Conservation (phyloP, 1,284 basidiomycete genomes). For the Coniferiporia weirii region DNA sequence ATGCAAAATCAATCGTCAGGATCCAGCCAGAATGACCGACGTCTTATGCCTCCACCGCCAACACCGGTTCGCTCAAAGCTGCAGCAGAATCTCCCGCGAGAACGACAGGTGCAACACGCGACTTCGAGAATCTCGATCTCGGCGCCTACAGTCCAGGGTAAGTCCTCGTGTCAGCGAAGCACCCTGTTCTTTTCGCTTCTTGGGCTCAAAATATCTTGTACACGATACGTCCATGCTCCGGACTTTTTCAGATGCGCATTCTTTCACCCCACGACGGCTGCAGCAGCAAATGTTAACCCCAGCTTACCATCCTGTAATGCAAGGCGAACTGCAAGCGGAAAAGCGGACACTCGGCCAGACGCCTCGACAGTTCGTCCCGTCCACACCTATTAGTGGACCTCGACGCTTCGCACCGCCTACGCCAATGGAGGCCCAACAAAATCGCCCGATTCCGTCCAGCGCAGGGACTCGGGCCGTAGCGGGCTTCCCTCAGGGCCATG, state of each 20-base stretch:
- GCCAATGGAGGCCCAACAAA: background rate
- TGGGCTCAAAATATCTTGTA: too few relatives aligned
- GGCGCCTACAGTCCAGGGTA: background rate
- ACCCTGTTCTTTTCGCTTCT: too few relatives aligned
- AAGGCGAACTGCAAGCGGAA: background rate
- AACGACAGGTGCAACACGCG: background rate
- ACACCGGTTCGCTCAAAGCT: slow-evolving; percentile 4
- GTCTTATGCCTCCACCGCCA: slow-evolving; percentile 15
- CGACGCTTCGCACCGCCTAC: background rate
- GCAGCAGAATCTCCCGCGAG: background rate
- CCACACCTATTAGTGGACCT: background rate
- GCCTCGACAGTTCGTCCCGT: slow-evolving; percentile 9
- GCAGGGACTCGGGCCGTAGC: background rate
- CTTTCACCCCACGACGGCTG: background rate
- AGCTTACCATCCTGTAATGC: background rate
- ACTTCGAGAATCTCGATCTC: background rate
- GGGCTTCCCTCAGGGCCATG: background rate
- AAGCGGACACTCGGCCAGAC: background rate
- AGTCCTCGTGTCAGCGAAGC: background rate
- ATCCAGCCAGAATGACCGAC: background rate
- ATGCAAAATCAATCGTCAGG: background rate
- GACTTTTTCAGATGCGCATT: background rate
- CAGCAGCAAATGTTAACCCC: background rate
- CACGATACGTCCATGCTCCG: too few relatives aligned
- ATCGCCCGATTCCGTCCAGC: background rate